Evolutionary conservation across 179 eudicot genomes (phyloP).

Genomic region (Spergularia azorica): DNA sequence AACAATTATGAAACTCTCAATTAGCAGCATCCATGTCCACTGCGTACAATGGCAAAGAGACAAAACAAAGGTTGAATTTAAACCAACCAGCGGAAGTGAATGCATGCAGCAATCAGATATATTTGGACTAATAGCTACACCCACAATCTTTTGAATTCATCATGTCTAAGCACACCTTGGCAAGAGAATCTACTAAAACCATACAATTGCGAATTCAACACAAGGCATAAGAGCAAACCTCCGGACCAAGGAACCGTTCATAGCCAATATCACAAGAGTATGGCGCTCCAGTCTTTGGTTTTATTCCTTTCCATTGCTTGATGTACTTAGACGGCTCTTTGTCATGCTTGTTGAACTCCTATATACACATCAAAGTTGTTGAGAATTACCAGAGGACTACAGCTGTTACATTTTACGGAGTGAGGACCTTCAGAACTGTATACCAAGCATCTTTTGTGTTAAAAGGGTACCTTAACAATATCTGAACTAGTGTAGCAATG

Average conservation of each 20-base stretch:
- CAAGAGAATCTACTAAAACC: background rate
- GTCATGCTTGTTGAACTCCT: conserved; percentile 99
- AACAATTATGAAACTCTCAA: too few species aligned
- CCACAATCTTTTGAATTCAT: background rate
- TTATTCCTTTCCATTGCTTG: conserved; percentile 94
- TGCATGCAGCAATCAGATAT: background rate
- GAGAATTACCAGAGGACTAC: conserved; percentile 10
- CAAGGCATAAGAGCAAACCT: conserved; percentile 51
- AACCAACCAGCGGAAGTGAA: too few species aligned
- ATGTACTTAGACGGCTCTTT: conserved; percentile 89
- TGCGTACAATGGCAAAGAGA: too few species aligned
- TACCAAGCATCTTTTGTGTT: background rate
- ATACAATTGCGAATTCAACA: background rate
- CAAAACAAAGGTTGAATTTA: too few species aligned
- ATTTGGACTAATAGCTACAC: background rate
- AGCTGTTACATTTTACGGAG: background rate
- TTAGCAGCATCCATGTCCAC: too few species aligned
- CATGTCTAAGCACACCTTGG: background rate
- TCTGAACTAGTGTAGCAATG: conserved; percentile 95
- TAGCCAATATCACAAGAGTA: conserved; percentile 95
- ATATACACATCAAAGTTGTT: conserved; percentile 25
- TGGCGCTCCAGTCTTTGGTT: conserved; percentile 97
- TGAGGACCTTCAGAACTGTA: background rate
- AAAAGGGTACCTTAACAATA: conserved; percentile 74
- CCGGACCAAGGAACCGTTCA: conserved; percentile 98